Conservation (phyloP, 2,329 filamentous ascomycete genomes). For the Calonectria pteridis region DNA sequence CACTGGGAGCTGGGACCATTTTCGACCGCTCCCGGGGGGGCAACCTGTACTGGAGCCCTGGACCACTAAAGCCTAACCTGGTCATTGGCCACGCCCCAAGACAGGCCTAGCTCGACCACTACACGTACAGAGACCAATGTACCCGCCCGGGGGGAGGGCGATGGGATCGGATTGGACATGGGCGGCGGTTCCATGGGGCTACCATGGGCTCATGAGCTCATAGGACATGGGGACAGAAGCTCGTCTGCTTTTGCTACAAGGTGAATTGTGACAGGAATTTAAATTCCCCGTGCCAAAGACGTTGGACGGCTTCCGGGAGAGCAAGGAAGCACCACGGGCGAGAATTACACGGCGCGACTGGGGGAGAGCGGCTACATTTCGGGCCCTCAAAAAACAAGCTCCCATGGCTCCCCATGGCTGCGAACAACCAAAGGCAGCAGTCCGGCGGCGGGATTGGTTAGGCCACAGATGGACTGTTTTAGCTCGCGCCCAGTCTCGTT, state of each 20-base stretch:
- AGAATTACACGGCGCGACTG: background rate
- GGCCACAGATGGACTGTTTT: background rate
- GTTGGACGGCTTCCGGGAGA: conserved; percentile 1
- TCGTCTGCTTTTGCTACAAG: background rate
- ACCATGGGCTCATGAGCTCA: conserved; percentile 18
- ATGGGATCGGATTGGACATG: conserved; percentile 22
- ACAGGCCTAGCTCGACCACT: conserved; percentile 6
- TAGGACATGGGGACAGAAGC: conserved; percentile 12
- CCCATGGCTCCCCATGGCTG: background rate
- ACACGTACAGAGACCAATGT: background rate
- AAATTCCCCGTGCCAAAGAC: background rate
- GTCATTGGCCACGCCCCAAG: conserved; percentile 16
- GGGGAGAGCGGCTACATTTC: background rate
- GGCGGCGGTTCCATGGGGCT: conserved; percentile 20
- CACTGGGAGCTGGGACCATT: conserved; percentile 24
- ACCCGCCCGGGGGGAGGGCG: background rate
- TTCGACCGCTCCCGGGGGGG: conserved; percentile 4
- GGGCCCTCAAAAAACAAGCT: background rate
- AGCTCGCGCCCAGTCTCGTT: conserved; percentile 12
- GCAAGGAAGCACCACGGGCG: background rate
- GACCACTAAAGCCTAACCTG: conserved; percentile 11
- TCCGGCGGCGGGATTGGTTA: background rate
- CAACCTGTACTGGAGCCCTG: background rate
- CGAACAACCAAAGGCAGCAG: conserved; percentile 11
- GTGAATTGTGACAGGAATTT: conserved; percentile 9